Evolutionary conservation across 495 filamentous ascomycete genomes (phyloP).

Genomic region (Aspergillus biplanus): DNA sequence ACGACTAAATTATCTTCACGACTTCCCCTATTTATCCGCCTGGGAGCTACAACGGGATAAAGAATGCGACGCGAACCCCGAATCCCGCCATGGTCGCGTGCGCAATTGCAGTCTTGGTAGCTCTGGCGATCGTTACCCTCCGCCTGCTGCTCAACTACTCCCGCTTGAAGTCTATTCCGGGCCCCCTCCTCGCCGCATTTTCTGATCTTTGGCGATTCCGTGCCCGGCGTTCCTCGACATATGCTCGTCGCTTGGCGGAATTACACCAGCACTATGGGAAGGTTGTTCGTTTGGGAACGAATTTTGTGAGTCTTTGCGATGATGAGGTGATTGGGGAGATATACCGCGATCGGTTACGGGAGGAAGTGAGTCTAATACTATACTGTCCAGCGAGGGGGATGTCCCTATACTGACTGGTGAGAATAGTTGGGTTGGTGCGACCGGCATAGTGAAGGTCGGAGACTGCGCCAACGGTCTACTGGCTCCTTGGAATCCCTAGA

Average conservation of each 20-base stretch:
- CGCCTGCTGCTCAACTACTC: constrained; percentile 23
- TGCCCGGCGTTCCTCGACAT: constrained; percentile 10
- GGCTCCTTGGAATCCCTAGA: too few relatives aligned
- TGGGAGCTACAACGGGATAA: neutral
- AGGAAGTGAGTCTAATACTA: constrained; percentile 10
- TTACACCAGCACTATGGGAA: constrained; percentile 57
- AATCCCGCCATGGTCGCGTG: constrained; percentile 13
- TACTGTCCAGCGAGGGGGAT: neutral
- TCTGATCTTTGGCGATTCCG: constrained; percentile 21
- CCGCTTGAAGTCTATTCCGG: constrained; percentile 25
- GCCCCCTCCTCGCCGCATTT: constrained; percentile 19
- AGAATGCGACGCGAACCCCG: neutral
- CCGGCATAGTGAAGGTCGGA: too few relatives aligned
- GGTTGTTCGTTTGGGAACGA: constrained; percentile 60
- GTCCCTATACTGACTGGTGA: neutral
- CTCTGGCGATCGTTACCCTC: constrained; percentile 3
- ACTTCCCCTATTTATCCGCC: neutral
- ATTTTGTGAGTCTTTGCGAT: constrained; percentile 55
- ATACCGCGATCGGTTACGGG: neutral
- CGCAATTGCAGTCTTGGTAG: constrained; percentile 13
- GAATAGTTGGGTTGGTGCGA: neutral
- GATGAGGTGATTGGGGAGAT: constrained; percentile 35
- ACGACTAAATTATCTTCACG: too few relatives aligned
- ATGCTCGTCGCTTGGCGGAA: constrained; percentile 14
- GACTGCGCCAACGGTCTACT: too few relatives aligned